Base-by-base conservation (phyloP, 352 stramenopile genomes). In the Globisporangium middletonii region DNA sequence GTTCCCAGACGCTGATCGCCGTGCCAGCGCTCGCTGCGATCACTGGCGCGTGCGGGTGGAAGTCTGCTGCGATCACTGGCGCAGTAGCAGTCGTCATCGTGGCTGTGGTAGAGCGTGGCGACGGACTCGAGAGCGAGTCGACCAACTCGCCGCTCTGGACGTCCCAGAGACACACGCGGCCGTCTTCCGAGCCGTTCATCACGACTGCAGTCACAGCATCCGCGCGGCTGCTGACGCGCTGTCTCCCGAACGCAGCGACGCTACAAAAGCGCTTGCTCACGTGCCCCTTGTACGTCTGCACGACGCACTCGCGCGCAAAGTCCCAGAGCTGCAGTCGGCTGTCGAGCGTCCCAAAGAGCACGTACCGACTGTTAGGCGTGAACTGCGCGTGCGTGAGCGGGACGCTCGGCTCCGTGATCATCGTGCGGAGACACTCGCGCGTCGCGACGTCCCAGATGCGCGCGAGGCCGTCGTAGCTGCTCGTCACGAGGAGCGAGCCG, bases 371-470 rank as follows among this genome's bases (percentile, higher is more conserved):
- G 68, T 99, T 99, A 37, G 96, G 94, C 33, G 88, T 89, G 72
- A 98, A 99, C 16, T 71, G 78, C 6, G 93, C 91, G 60, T 82
- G 84, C 19, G 79, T 88, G 45, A 91, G 80, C 3, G 83, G 79
- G 18, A 70, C 75, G 0, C 73, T 67, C 5, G 75, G 70, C 11
- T 83, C 72, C 38, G 75, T 53, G 44, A 98, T 87, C 30, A 97
- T 82, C 33, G 96, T 98, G 43, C 96, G 97, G 27, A 99, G 71
- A 71, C 96, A 99, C 69, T 98, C 88, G 46, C 92, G 94, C 27
- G 90, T 97, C 23, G 86, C 88, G n/a, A 97, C 92, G 77, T 99
- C 96, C 96, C 96, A 99, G 35, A 99, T 86, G 47, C 96, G 79
- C 54, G 80, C 79, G n/a, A 92, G 67, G 7, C 80, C 84, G 58